Evolutionary conservation across 2,329 filamentous ascomycete species (phyloP).

Genomic region (Fusarium tupiense): DNA sequence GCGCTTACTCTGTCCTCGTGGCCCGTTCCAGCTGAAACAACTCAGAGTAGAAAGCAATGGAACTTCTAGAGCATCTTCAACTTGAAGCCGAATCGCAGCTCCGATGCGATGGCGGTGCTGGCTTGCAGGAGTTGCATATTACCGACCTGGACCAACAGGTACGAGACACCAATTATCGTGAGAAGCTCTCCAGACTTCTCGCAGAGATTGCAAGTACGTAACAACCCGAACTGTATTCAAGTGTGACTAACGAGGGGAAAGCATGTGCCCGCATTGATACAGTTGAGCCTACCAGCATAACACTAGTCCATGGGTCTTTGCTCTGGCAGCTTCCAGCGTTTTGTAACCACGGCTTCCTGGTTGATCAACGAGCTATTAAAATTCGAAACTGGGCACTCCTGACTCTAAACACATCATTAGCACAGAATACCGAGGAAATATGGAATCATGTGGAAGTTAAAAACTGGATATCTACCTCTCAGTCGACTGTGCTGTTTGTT

Average conservation of each 20-base stretch:
- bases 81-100: neutral
- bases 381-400: neutral
- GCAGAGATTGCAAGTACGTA: neutral
- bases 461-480: neutral
- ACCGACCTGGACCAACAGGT: neutral
- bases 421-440: neutral
- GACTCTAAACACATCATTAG: too few relatives aligned
- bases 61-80: neutral
- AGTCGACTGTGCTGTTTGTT: neutral
- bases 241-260: neutral
- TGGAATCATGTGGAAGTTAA: accelerated
- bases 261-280: neutral
- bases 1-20: too few relatives aligned
- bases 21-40: neutral
- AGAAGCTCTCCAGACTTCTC: neutral
- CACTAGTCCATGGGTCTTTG: too few relatives aligned
- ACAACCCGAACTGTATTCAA: accelerated
- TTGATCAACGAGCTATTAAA: neutral
- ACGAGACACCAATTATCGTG: neutral
- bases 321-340: neutral
- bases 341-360: neutral
- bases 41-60: neutral
- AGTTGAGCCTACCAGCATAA: too few relatives aligned
- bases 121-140: neutral
- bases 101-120: neutral